Percentiles rank a stretch among this genome's conserved stretches.
Conservation (phyloP, 345 rosid genomes). For the Sisymbrium altissimum region DNA sequence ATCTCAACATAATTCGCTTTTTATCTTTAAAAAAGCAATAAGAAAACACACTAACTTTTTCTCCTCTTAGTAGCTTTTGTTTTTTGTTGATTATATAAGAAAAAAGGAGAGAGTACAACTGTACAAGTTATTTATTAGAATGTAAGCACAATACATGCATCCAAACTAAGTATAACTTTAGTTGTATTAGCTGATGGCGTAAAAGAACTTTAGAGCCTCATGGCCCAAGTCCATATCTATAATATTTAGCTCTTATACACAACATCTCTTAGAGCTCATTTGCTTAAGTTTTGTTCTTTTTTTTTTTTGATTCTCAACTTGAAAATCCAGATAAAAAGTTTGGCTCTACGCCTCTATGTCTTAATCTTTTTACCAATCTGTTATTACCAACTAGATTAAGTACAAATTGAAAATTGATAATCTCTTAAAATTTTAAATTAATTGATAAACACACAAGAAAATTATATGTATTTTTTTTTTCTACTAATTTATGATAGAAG, state of each 20-base stretch:
- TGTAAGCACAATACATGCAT: conserved; percentile 6
- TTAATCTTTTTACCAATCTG: no score
- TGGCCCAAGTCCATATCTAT: neutral
- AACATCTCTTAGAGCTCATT: neutral
- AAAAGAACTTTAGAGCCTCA: neutral
- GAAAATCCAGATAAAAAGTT: no score
- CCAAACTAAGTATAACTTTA: neutral
- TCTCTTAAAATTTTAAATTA: no score
- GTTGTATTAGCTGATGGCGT: neutral
- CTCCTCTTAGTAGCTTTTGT: conserved; percentile 14
- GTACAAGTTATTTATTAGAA: neutral
- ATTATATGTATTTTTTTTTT: no score
- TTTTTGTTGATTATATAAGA: neutral
- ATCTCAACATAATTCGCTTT: conserved; percentile 20
- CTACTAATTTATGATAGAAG: no score
- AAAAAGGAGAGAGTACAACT: neutral
- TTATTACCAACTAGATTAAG: no score
- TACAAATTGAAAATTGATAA: no score
- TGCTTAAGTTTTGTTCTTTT: no score
- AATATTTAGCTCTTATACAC: neutral
- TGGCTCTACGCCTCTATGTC: no score
- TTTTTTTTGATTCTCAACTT: no score
- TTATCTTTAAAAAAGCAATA: conserved; percentile 19
- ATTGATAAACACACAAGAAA: no score
- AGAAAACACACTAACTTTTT: conserved; percentile 29